Conservation (phyloP, 1,139 yeast genomes). For the Meyerozyma elateridarum region DNA sequence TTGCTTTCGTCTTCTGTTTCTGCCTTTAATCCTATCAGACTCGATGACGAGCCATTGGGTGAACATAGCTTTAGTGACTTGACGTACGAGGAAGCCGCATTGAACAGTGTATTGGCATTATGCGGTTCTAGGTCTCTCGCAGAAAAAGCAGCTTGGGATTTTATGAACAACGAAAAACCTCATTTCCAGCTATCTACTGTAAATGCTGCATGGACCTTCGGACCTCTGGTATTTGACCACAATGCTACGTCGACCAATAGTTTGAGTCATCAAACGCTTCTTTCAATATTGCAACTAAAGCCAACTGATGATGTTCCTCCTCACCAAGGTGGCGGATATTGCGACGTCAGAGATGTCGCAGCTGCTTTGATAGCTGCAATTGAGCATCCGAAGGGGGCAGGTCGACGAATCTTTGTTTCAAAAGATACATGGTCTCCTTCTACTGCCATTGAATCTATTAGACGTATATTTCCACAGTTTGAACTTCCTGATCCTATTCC, state of each 20-base stretch:
- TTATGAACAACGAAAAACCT: conserved; percentile 31
- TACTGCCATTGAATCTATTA: no score
- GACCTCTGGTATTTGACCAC: conserved; percentile 49
- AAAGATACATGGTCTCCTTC: no score
- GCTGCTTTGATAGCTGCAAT: conserved; percentile 44
- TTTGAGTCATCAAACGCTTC: no score
- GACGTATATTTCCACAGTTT: no score
- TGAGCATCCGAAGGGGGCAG: no score
- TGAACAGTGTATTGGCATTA: conserved; percentile 13
- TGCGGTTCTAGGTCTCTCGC: conserved; percentile 21
- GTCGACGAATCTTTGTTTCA: no score
- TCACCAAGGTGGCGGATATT: conserved; percentile 18
- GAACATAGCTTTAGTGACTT: conserved; percentile 10
- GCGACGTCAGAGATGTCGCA: conserved; percentile 54
- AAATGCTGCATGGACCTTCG: conserved; percentile 48
- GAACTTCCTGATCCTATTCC: no score
- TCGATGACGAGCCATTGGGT: no score
- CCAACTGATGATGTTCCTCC: conserved; percentile 11
- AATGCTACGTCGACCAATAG: no score
- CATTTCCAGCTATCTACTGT: conserved; percentile 40
- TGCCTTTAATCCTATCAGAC: no score
- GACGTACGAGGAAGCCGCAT: conserved; percentile 13
- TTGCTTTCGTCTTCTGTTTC: conserved; percentile 33
- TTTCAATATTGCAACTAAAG: conserved; percentile 17
- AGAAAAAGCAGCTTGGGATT: conserved; percentile 54